Conservation (phyloP, 257 asterid genomes). For the Thymus mandschuricus region DNA sequence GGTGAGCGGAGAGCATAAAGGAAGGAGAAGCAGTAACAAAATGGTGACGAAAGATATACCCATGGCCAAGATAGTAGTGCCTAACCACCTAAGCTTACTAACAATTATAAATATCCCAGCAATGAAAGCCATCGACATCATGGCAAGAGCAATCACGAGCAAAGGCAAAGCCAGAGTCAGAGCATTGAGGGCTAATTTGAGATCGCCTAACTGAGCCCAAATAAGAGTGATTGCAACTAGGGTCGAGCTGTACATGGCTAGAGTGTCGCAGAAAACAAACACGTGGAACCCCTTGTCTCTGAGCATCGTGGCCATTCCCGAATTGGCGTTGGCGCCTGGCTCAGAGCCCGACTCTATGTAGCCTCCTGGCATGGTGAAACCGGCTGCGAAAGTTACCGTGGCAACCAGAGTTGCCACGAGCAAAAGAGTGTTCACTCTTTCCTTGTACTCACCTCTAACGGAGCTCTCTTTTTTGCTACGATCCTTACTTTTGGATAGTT, state of each 20-base stretch:
- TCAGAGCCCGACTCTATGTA: conserved; percentile 25
- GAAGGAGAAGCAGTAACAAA: neutral
- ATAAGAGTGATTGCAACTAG: conserved; percentile 41
- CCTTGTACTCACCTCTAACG: conserved; percentile 23
- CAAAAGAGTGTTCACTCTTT: conserved; percentile 43
- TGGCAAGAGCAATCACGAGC: conserved; percentile 35
- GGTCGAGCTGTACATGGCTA: conserved; percentile 45
- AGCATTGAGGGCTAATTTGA: conserved; percentile 20
- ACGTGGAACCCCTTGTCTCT: conserved; percentile 33
- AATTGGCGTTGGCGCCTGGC: conserved; percentile 30
- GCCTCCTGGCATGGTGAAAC: conserved; percentile 53
- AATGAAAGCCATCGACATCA: conserved; percentile 50
- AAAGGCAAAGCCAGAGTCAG: conserved; percentile 35
- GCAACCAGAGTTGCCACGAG: conserved; percentile 44
- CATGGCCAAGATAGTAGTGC: conserved; percentile 30
- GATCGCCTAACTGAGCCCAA: conserved; percentile 49
- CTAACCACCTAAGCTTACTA: conserved; percentile 44
- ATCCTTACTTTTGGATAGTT: neutral
- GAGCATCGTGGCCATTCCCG: conserved; percentile 46
- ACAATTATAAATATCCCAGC: conserved; percentile 40
- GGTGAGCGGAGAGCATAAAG: neutral
- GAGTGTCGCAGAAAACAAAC: conserved; percentile 43
- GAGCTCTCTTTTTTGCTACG: neutral
- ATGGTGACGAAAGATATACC: conserved; percentile 8
- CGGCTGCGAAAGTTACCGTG: conserved; percentile 43